Evolutionary conservation across 495 filamentous ascomycete species (phyloP), one percentile per base, ranked within the genome.

Genomic region (Penicillium silybi): DNA sequence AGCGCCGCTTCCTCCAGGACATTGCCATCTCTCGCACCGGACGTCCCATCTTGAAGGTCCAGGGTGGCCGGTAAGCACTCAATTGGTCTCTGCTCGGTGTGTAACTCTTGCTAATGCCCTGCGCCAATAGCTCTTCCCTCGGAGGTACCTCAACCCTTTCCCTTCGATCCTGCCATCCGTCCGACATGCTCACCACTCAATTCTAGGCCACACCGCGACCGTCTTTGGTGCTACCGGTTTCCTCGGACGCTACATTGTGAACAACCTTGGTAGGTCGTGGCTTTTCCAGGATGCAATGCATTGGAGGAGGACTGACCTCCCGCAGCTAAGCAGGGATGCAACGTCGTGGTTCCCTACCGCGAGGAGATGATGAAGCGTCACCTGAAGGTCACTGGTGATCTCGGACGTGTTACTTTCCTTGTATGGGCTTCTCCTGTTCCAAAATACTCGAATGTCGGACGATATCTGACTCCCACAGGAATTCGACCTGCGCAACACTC

Each of bases 341-440:
- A 85, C 41, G 92, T 97, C 41, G 82, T 99, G 41, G 69, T 97
- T 50, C 93, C 93, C 41, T 99, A 83, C 80, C 85, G 93, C 27
- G 93, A 99, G 75, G 95, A 97, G 74, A 96, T 96, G 91, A 76
- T 85, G 49, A 97, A 96, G 82, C 86, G 93, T 58, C 91, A 97
- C 74, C 77, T 99, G 67, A 99, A 96, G 73, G 82, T 95, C 46
- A 80, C 90, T 35, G 93, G 93, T 71, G 93, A 99, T 77, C 78
- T 99, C 39, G 93, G 93, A 44, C 81, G 86, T 53, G 82, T 99
- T 35, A 74, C 86, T 56, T 96, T 97, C 71, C 79, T 92, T 59
- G 90, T 92, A 74, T 49, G 66, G 44, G 16, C 20, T 7, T 32
- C 17, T 23, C 16, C 6, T 43, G 22, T 8, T n/a, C 19, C 27